phyloP scores from a whole-genome alignment of 169 alveolate genomes.

The Nephromyces sp. region DNA sequence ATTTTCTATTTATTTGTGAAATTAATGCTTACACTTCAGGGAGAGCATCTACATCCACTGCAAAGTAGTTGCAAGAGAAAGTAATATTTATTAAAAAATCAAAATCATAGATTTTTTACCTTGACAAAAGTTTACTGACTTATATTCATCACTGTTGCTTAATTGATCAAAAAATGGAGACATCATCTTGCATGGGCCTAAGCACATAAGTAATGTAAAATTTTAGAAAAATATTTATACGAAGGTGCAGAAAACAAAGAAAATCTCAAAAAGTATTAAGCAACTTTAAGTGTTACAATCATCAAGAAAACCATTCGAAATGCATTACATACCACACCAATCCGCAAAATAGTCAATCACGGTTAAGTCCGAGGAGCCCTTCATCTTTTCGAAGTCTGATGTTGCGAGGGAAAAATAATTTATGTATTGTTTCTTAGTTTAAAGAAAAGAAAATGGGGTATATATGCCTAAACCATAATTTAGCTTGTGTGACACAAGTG shows the following conservation, averaged over 20 bases:
- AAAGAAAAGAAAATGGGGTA: too few relatives aligned
- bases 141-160: neutral
- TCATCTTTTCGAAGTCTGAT: slow-evolving; percentile 15
- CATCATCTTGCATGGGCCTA: slow-evolving; percentile 26
- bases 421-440: too few relatives aligned
- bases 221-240: too few relatives aligned
- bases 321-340: slow-evolving; percentile 36
- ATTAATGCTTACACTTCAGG: too few relatives aligned
- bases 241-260: too few relatives aligned
- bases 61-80: neutral
- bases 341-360: slow-evolving; percentile 28
- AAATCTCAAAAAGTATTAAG: too few relatives aligned
- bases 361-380: slow-evolving; percentile 1
- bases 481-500: too few relatives aligned
- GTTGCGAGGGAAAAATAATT: too few relatives aligned
- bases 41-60: too few relatives aligned
- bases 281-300: too few relatives aligned
- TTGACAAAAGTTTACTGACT: neutral
- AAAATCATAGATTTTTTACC: neutral
- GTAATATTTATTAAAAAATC: neutral
- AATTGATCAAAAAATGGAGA: slow-evolving; percentile 4
- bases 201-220: neutral
- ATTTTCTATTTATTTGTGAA: neutral
- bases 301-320: too few relatives aligned
- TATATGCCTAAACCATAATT: too few relatives aligned